Evolutionary conservation across 2,329 filamentous ascomycete species (phyloP), one percentile per base, ranked within the genome.

Genomic region (Cercospora sp.): DNA sequence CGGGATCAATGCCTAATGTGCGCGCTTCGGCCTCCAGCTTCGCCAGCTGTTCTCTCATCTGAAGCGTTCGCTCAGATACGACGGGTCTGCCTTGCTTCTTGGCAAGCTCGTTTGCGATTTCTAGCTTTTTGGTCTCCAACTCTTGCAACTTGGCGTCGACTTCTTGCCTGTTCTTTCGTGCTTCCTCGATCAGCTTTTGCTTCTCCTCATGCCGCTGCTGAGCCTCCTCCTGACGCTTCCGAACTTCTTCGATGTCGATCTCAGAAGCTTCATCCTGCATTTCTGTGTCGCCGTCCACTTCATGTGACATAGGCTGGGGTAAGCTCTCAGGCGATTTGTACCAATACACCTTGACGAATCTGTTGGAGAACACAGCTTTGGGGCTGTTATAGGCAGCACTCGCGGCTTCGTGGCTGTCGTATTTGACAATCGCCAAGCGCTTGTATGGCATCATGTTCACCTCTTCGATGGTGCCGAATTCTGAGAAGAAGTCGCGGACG

Each of bases 271-370:
- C 32, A 55, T 76, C 73, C 24, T 75, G 71, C 69, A 76, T 74
- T 2, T 77, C 72, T 3, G 71, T 72, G 59, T 74, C 70, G 26
- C 63, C 69, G n/a, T 57, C 71, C 65, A 37, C 40, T 65, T 32
- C 61, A 60, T 43, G 68, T 66, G 45, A 66, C 65, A 66, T 63
- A 26, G 70, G 65, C 21, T 65, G 70, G 16, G 72, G 66, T 16
- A 76, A 71, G 12, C 61, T 73, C 16, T 79, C 79, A 4, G 83
- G 80, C 18, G 61, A 57, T 73, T 88, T 90, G 76, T 88, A 85
- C 91, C 91, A 94, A 74, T 90, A 93, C 0, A 94, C 90, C 74
- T 93, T 94, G 60, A 95, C 92, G 73, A 95, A 95, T 10, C 92
- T 85, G 73, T 94, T 95, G 74, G 94, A 90, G 75, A 94, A 95